Conservation (phyloP, 2,329 filamentous ascomycete genomes). For the Neofusicoccum umdonicola region DNA sequence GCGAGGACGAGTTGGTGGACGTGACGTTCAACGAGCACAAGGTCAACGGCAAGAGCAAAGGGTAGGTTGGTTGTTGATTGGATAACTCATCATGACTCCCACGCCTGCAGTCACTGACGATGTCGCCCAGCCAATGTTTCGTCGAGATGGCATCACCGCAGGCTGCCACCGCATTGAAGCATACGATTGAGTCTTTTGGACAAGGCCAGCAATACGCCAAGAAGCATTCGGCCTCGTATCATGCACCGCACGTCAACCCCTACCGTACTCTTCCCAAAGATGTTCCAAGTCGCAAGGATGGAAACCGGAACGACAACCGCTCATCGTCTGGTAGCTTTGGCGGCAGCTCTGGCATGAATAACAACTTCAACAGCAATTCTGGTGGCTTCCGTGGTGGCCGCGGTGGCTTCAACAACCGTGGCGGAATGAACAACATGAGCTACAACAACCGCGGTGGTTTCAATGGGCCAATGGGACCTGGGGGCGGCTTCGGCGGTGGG, state of each 20-base stretch:
- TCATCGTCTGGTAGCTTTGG: conserved; percentile 40
- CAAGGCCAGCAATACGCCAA: conserved; percentile 61
- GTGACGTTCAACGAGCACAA: conserved; percentile 98
- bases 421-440: conserved; percentile 37
- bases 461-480: conserved; percentile 26
- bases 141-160: conserved; percentile 81
- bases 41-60: conserved; percentile 98
- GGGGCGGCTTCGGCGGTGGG: conserved; percentile 49
- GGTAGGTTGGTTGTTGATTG: conserved; percentile 55
- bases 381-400: conserved; percentile 42
- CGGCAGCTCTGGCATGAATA: conserved; percentile 40
- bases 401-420: conserved; percentile 32
- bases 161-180: conserved; percentile 82
- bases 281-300: conserved; percentile 66
- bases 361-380: conserved; percentile 46
- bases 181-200: conserved; percentile 67
- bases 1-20: conserved; percentile 83
- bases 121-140: conserved; percentile 63
- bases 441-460: conserved; percentile 45
- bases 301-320: conserved; percentile 60
- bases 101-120: background rate
- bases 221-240: conserved; percentile 69
- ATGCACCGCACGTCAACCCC: conserved; percentile 74
- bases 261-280: conserved; percentile 92
- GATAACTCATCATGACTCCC: background rate